Percentiles rank a stretch among this genome's conserved stretches.
These are phyloP conservation scores for Aspergillus tamarii DNA, from an alignment of 2,329 filamentous ascomycete genomes.

Conservation along the genomic window DNA sequence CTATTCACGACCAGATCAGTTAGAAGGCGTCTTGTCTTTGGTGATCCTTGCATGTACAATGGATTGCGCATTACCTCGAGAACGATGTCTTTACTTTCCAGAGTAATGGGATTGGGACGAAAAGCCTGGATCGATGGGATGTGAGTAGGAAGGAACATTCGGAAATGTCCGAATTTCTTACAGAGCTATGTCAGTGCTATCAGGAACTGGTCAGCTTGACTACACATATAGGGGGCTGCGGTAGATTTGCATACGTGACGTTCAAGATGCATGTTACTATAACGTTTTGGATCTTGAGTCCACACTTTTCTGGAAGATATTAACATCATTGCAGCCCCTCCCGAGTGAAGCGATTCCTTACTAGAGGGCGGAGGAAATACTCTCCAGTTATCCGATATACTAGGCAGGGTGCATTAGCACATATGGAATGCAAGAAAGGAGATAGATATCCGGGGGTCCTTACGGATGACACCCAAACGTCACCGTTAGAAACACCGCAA, in stretches of 20 bases:
- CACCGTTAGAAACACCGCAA: constrained; percentile 3
- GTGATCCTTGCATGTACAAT: not conserved
- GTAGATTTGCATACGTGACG: not conserved
- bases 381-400: constrained; percentile 9
- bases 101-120: constrained; percentile 4
- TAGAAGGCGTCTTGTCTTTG: not conserved
- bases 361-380: constrained; percentile 5
- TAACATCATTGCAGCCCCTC: not conserved
- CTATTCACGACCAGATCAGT: not conserved
- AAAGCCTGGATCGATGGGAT: not conserved
- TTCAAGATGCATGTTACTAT: constrained; percentile 10
- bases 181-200: constrained; percentile 8
- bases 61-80: not conserved
- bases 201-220: not conserved
- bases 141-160: not conserved
- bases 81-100: constrained; percentile 10
- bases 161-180: not conserved
- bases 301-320: not conserved
- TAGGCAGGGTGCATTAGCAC: not conserved
- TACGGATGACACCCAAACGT: constrained; percentile 10
- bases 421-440: not conserved
- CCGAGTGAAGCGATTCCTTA: not conserved
- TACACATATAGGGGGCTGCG: not conserved
- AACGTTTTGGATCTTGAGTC: constrained; percentile 6
- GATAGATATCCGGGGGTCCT: not conserved